Percentiles rank a stretch among this genome's conserved stretches.
phyloP scores from a whole-genome alignment of 495 filamentous ascomycete genomes.

The Penicillium pulvis region DNA sequence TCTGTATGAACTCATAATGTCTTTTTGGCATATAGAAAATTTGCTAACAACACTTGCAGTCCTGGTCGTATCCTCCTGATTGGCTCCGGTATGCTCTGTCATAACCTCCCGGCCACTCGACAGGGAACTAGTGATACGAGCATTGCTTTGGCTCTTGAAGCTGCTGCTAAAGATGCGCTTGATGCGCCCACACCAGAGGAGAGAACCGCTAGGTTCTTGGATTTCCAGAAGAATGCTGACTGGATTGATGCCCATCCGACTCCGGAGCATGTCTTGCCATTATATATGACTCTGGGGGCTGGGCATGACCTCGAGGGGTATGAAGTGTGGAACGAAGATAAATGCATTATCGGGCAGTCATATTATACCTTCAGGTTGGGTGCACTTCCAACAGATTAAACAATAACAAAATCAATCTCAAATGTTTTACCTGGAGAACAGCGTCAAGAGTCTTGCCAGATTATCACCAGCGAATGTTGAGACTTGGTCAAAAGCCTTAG shows the following conservation, averaged over 20 bases:
- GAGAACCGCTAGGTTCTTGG: not conserved
- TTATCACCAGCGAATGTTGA: too few relatives aligned
- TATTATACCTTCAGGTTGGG: not conserved
- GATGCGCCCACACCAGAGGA: not conserved
- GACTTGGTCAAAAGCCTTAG: too few relatives aligned
- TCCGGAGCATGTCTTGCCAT: not conserved
- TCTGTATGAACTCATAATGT: not conserved
- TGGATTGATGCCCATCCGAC: constrained; percentile 3
- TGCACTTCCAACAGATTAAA: not conserved
- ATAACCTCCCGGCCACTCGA: not conserved
- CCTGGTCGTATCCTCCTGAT: not conserved
- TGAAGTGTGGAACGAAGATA: constrained; percentile 3
- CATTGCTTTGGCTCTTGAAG: not conserved
- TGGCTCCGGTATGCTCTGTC: constrained; percentile 1
- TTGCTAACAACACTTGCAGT: not conserved
- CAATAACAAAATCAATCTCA: not conserved
- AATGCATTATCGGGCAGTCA: not conserved
- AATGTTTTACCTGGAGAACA: not conserved
- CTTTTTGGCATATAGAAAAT: not conserved
- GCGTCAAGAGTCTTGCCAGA: too few relatives aligned
- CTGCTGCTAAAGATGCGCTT: not conserved
- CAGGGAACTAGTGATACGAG: not conserved
- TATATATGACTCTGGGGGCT: not conserved
- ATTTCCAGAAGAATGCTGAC: not conserved
- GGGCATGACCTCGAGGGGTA: not conserved